Evolutionary conservation across 495 filamentous ascomycete species (phyloP), one percentile per base, ranked within the genome.

Genomic region (Penicillium lividum): DNA sequence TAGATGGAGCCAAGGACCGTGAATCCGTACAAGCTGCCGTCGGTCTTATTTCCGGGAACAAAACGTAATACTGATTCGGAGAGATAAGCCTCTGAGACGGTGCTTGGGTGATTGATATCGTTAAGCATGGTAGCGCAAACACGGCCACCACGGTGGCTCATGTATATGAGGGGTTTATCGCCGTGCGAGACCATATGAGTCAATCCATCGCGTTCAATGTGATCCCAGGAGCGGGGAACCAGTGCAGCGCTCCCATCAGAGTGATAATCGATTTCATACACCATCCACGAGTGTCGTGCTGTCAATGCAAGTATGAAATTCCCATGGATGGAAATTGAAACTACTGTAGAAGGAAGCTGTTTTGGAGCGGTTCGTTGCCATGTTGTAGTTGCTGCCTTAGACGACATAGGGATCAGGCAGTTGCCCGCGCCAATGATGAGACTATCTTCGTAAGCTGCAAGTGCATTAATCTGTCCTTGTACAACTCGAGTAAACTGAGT

Each of bases 1-100:
- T 80, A 79, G 15, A 92, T 60, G 0, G 86, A 81, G 4, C 90
- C 90, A 63, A 89, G 83, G 27, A 88, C 80, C 29, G 81, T 82
- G 7, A 84, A 76, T 1, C 89, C 90, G 34, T 92, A 77, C 13
- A 75, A 7, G 63, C 61, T 3, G 28, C 49, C 46, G 57, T 65
- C 29, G 44, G 13, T 25, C 18, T 29, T 34, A 22, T 58, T 6
- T 64, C 61, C 8, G 58, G 28, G 30, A 15, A 56, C 61, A 25
- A 78, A 68, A 49, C 62, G 70, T 34, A 66, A 61, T 8, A 76
- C 55, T 1, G 75, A 78, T 0, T 69, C 61, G 8, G 71, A 70
- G 9, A 78, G 64, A 47, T 72, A 61, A 5, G 69, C 69, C 40
- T 73, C 68, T 5, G 31, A 16, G 4, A 25, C 5, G 13, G 42